phyloP scores from a whole-genome alignment of 257 asterid species.

The Cinchona pubescens region DNA sequence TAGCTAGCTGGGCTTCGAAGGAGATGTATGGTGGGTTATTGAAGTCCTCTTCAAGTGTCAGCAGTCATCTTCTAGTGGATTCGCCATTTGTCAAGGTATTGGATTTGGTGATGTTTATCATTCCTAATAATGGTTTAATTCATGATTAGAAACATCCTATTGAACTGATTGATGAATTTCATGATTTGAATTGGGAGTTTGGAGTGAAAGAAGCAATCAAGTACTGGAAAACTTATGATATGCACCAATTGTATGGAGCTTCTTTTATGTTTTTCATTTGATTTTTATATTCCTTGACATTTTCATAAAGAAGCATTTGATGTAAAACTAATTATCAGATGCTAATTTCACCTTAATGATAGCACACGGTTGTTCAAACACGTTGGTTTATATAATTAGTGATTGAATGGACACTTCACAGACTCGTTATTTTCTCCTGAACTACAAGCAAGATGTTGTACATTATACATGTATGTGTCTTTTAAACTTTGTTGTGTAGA shows the following conservation, averaged over 20 bases:
- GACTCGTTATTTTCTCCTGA: not conserved
- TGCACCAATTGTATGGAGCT: not conserved
- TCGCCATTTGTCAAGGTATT: slow-evolving; percentile 88
- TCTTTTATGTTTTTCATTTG: not conserved
- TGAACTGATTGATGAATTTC: not conserved
- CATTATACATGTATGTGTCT: too few species aligned
- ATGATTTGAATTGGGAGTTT: not conserved
- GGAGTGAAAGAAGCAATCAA: slow-evolving; percentile 12
- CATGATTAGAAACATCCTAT: not conserved
- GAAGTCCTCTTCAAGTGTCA: slow-evolving; percentile 62
- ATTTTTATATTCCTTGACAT: not conserved
- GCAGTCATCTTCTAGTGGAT: slow-evolving; percentile 87
- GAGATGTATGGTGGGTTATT: slow-evolving; percentile 86
- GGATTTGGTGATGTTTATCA: not conserved
- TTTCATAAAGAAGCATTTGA: not conserved
- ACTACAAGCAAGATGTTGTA: not conserved
- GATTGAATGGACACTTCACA: not conserved
- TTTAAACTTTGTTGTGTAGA: too few species aligned
- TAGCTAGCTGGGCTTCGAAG: slow-evolving; percentile 98
- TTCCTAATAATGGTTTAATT: not conserved
- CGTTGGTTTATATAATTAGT: not conserved
- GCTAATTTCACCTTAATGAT: slow-evolving; percentile 8
- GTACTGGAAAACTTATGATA: not conserved
- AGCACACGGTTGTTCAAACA: not conserved
- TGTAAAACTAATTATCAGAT: not conserved